Base-by-base conservation (phyloP, 106 monocot species). In the Dendrobium huoshanense region DNA sequence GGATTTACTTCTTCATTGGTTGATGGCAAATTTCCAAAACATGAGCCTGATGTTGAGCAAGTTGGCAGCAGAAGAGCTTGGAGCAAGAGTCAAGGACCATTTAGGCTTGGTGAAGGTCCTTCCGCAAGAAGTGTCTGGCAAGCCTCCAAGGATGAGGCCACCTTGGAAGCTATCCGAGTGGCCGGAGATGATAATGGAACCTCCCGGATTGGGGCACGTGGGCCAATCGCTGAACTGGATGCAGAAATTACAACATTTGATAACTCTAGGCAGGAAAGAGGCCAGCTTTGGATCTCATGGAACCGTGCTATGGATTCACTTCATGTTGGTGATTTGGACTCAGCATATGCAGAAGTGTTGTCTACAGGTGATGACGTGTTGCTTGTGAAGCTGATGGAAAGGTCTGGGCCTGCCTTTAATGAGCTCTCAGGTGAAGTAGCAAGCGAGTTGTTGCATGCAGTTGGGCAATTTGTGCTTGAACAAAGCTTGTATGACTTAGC, bases 101-200 rank as follows among this genome's bases (percentile, higher is more conserved):
- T 97, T 81, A 83, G 97, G 75, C 85, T 92, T 75, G 97, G 97
- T 40, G 97, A 97, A 80, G 97, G 97, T 55, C 97, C 97, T 54
- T 97, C 97, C 37, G 97, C 97, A 20, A 87, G 97, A 88, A 94
- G 94, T 84, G 93, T 94, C 59, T 97, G 97, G 97, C 97, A 94
- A 81, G 97, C 97, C 45, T 92, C 97, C 56, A 97, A 97, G 80
- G 97, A 97, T 85, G 97, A 97, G 77, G 97, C 97, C 7, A 97
- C 97, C 44, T 70, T 97, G 65, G 97, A 97, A 92, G 97, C 97
- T 40, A 97, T 97, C 54, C 68, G 97, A 76, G 97, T 90, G 41
- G 97, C 92, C 31, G 97, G 97, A 16, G 96, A 93, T 81, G 96
- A 96, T 78, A 91, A 90, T 85, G 96, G 82, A 75, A 85, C 82